Evolutionary conservation across 371 early-diverging fungal species (phyloP), one percentile per base, ranked within the genome.

Genomic region (Apophysomyces variabilis): DNA sequence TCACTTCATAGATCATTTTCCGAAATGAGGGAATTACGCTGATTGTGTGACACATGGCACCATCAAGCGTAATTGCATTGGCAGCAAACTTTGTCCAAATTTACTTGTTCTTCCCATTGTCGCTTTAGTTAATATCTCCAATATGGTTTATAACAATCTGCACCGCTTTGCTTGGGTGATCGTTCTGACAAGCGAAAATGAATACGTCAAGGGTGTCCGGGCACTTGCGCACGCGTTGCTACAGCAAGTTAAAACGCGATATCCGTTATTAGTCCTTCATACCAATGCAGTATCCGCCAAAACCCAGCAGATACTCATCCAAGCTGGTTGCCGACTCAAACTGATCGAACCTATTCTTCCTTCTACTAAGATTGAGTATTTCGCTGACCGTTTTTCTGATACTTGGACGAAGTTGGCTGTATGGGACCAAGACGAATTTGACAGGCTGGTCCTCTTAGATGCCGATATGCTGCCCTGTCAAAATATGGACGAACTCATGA

Each of bases 361-460:
- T 14, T 92, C 89, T 58, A 87, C 94, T n/a, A 88, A 86, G 41
- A 79, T 89, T 5, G 58, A 78, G 12, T 81, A 83, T 39, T 60
- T 72, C 32, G 68, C 70, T 36, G 71, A 78, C 50, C 58, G 76
- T 5, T 85, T 75, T 46, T 41, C 46, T 1, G 77, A 83, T 56
- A 95, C 96, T 1, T 88, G 90, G 75, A 95, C 97, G 38, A 97
- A 96, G 73, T 69, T 97, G 37, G 90, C 93, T 66, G 89, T 90
- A 45, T 96, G 93, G 87, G 79, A 87, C 13, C 83, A 92, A 44
- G 78, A 77, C 0, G 81, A 86, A 16, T 90, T 83, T 66, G 80
- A 84, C 32, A 79, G 85, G 36, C 77, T 95, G 39, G 88, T 90
- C 12, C 90, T 94, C 60, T 60, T 97, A 45, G 97, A 96, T 69